Evolutionary conservation across 2,329 filamentous ascomycete genomes (phyloP).

Genomic region (Pleoardoris graminearum): DNA sequence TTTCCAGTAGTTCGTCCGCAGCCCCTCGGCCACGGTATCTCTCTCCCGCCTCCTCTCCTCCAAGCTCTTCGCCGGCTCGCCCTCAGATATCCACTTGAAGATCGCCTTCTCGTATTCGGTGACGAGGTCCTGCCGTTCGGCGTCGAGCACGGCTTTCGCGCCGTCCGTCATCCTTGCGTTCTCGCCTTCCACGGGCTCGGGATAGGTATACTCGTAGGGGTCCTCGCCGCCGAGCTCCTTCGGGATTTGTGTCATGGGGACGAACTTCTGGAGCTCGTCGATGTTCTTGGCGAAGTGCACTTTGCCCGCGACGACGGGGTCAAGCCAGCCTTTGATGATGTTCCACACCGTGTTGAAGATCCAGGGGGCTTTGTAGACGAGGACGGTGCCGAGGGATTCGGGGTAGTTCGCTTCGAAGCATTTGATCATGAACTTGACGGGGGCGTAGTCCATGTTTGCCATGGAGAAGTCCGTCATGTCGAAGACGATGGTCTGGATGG

Average conservation of each 20-base stretch:
- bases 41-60: conserved; percentile 61
- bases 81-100: conserved; percentile 69
- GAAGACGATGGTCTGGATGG: conserved; percentile 79
- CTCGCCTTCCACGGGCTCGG: conserved; percentile 75
- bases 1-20: conserved; percentile 82
- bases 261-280: conserved; percentile 76
- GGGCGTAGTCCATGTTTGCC: conserved; percentile 97
- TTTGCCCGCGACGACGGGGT: conserved; percentile 92
- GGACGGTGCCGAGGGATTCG: conserved; percentile 83
- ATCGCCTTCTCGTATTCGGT: conserved; percentile 75
- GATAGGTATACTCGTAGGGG: conserved; percentile 79
- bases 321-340: conserved; percentile 93
- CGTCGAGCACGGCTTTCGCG: conserved; percentile 65
- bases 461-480: conserved; percentile 94
- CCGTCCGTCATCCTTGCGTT: conserved; percentile 61
- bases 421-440: conserved; percentile 99
- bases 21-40: conserved; percentile 61
- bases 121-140: conserved; percentile 66
- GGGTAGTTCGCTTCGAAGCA: conserved; percentile 99
- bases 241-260: conserved; percentile 70
- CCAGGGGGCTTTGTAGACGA: conserved; percentile 97
- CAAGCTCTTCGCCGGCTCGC: conserved; percentile 44
- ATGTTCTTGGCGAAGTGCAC: conserved; percentile 88
- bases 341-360: conserved; percentile 97
- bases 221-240: conserved; percentile 87